Conservation (phyloP, 192 early-diverging fungal species). For the Coemansia sp. region DNA sequence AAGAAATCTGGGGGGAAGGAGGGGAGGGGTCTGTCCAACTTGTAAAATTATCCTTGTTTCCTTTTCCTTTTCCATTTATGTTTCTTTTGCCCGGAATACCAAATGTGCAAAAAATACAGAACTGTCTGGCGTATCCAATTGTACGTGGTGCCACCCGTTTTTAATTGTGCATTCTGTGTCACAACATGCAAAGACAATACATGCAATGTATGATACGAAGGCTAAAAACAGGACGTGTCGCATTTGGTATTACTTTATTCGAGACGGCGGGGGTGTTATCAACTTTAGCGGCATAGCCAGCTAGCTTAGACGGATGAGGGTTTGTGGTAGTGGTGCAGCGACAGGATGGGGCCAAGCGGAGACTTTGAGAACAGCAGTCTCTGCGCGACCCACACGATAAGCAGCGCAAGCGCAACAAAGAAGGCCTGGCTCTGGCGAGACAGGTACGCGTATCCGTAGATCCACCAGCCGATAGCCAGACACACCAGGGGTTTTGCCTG, state of each 20-base stretch:
- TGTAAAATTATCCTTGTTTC: slow-evolving; percentile 1
- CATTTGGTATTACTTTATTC: too few species aligned
- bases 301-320: too few species aligned
- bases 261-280: too few species aligned
- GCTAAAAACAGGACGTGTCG: too few species aligned
- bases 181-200: too few species aligned
- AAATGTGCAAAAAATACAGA: not conserved
- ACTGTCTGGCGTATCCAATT: too few species aligned
- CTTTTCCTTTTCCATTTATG: not conserved
- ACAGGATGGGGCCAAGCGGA: not conserved
- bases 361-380: not conserved
- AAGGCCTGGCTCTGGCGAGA: slow-evolving; percentile 25
- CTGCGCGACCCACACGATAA: not conserved
- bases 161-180: too few species aligned
- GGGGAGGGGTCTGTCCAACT: not conserved
- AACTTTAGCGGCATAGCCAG: too few species aligned
- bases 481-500: slow-evolving; percentile 26
- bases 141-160: too few species aligned
- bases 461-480: slow-evolving; percentile 47
- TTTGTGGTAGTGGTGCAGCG: not conserved
- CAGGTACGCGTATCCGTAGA: slow-evolving; percentile 23
- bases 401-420: not conserved
- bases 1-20: too few species aligned
- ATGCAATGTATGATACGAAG: too few species aligned
- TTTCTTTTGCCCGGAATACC: not conserved